phyloP scores from a whole-genome alignment of 768 basidiomycete genomes.

The Podaxis mareebaensis region DNA sequence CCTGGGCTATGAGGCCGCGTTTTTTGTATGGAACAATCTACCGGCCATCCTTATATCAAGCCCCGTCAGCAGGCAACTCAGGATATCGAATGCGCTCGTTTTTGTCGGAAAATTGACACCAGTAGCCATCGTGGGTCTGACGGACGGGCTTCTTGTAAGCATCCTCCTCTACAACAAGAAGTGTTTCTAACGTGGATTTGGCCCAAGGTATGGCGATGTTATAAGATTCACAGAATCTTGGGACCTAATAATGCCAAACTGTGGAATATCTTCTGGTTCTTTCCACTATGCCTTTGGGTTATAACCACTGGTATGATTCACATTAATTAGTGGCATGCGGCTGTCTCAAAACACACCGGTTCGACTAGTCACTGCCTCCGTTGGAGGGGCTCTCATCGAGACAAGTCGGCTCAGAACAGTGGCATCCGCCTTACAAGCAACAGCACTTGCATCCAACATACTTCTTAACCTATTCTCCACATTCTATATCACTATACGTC shows the following conservation, averaged over 20 bases:
- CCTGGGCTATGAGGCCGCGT: background rate
- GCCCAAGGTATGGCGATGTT: background rate
- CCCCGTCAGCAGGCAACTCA: background rate
- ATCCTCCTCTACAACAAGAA: background rate
- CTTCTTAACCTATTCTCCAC: background rate
- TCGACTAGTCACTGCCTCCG: background rate
- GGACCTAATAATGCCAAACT: background rate
- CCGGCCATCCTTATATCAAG: background rate
- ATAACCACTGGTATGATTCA: background rate
- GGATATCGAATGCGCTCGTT: background rate
- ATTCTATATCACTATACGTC: background rate
- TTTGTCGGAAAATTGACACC: background rate
- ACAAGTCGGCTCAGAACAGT: background rate
- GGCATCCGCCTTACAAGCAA: background rate
- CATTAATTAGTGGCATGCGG: background rate
- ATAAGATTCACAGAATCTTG: background rate
- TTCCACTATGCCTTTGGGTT: background rate
- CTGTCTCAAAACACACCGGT: background rate
- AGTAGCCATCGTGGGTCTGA: background rate
- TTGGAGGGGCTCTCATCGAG: background rate
- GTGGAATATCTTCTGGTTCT: background rate
- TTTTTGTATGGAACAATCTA: background rate
- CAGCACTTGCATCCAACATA: background rate
- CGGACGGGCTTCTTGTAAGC: background rate
- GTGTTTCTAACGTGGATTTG: background rate